Evolutionary conservation across 495 filamentous ascomycete genomes (phyloP).

Genomic region (Penicillium taxi): DNA sequence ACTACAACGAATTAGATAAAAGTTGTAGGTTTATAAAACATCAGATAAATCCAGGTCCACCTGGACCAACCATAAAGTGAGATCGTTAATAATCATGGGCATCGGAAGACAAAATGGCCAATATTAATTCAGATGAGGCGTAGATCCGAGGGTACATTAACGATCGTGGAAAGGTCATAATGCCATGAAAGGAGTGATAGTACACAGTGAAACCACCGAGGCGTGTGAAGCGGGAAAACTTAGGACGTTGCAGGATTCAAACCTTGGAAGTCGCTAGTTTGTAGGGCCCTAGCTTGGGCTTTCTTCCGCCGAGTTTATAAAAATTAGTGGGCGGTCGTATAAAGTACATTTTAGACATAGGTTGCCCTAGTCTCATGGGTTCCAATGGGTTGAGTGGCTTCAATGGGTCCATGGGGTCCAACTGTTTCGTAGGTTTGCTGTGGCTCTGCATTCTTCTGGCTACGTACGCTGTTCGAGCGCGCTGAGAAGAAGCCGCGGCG

Average conservation of each 20-base stretch:
- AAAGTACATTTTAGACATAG: no score
- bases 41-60: conserved; percentile 6
- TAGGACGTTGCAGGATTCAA: no score
- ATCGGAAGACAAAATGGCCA: neutral
- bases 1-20: conserved; percentile 23
- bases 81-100: conserved; percentile 13
- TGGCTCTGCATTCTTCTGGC: conserved; percentile 32
- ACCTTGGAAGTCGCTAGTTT: no score
- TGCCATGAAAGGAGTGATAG: conserved; percentile 18
- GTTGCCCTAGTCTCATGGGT: no score
- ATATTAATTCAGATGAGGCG: neutral
- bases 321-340: no score
- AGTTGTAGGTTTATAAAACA: conserved; percentile 4
- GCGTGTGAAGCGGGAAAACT: no score
- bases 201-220: no score
- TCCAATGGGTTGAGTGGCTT: no score
- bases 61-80: conserved; percentile 9
- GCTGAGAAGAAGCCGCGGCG: conserved; percentile 38
- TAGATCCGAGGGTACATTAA: conserved; percentile 8
- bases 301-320: no score
- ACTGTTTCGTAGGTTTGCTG: no score
- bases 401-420: no score
- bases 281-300: no score
- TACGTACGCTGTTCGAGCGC: conserved; percentile 27
- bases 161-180: conserved; percentile 22